Conservation (phyloP, 345 rosid species). For the Eucalyptus regnans region DNA sequence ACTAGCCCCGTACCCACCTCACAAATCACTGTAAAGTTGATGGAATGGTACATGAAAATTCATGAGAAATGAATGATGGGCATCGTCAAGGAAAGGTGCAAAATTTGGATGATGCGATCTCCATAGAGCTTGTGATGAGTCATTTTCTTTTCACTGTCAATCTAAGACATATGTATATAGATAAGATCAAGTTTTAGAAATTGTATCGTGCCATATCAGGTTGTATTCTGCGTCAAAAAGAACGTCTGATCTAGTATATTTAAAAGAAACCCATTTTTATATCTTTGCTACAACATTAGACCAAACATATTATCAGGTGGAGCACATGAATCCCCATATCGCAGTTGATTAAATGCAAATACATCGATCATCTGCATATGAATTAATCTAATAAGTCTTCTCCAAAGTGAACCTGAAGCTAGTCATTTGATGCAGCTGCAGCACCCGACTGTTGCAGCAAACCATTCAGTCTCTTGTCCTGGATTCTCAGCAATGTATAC, state of each 20-base stretch:
- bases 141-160: conserved; percentile 9
- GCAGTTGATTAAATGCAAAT: neutral
- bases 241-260: neutral
- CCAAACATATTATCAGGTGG: conserved; percentile 30
- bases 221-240: neutral
- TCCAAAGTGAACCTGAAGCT: neutral
- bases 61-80: neutral
- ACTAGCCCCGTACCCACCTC: too few relatives aligned
- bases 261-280: neutral
- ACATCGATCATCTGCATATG: neutral
- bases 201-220: too few relatives aligned
- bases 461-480: neutral
- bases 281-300: neutral
- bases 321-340: conserved; percentile 27
- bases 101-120: neutral
- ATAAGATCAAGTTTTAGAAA: too few relatives aligned
- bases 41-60: too few relatives aligned
- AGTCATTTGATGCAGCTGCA: neutral
- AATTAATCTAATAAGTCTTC: neutral
- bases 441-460: neutral
- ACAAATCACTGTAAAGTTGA: too few relatives aligned
- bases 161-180: too few relatives aligned
- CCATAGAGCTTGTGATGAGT: conserved; percentile 8
- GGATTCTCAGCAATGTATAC: neutral
- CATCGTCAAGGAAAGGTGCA: neutral